Percentiles rank a stretch among this genome's conserved stretches.
Evolutionary conservation across 208 protist genomes (phyloP).

Genomic region (Polymyxa betae): DNA sequence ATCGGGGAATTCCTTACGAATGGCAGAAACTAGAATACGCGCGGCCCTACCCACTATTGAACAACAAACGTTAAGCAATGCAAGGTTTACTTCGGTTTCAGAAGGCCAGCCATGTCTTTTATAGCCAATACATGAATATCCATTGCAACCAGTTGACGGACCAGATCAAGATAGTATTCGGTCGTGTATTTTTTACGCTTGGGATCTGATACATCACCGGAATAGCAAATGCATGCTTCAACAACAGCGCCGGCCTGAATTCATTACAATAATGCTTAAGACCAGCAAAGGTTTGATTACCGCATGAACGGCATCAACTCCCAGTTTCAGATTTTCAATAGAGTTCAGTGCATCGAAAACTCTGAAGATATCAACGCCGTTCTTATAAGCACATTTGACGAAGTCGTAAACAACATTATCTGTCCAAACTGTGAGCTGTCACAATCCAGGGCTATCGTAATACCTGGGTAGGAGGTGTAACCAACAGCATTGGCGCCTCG

Average conservation of each 20-base stretch:
- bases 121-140: conserved; percentile 80
- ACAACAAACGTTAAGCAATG: neutral
- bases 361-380: conserved; percentile 87
- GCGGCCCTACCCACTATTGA: conserved; percentile 19
- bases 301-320: conserved; percentile 71
- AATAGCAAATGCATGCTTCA: conserved; percentile 77
- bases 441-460: conserved; percentile 67
- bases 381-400: conserved; percentile 72
- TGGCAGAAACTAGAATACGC: conserved; percentile 68
- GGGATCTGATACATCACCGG: conserved; percentile 74
- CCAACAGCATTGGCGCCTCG: conserved; percentile 85
- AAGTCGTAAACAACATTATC: conserved; percentile 77
- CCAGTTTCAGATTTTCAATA: conserved; percentile 78
- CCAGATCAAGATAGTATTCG: conserved; percentile 79
- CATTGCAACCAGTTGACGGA: conserved; percentile 63
- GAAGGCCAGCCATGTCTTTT: conserved; percentile 84
- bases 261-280: conserved; percentile 40
- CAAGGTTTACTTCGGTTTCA: conserved; percentile 71
- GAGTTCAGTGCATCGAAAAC: conserved; percentile 89
- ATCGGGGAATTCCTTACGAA: conserved; percentile 75
- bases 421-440: conserved; percentile 42
- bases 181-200: conserved; percentile 73
- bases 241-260: neutral
- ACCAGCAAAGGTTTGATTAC: conserved; percentile 49
- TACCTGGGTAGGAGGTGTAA: conserved; percentile 86